Evolutionary conservation across 352 stramenopile species (phyloP).

Genomic region (Globisporangium spiculum): DNA sequence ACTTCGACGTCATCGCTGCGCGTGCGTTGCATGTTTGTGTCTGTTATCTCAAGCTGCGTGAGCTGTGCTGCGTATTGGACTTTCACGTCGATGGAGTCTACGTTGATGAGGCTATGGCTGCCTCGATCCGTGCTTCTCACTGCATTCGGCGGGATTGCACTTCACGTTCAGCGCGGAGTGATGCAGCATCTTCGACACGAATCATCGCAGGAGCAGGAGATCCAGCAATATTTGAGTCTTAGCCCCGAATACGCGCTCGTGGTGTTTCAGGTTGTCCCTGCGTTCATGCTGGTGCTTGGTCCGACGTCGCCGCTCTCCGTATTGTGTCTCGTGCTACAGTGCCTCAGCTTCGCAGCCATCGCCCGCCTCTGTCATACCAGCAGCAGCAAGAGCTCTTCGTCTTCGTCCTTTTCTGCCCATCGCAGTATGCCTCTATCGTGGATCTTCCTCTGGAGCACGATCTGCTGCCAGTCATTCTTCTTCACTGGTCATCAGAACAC

Average conservation of each 20-base stretch:
- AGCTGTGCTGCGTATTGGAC: conserved; percentile 51
- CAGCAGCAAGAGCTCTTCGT: neutral
- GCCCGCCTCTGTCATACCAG: neutral
- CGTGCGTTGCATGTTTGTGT: conserved; percentile 21
- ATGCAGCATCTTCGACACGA: neutral
- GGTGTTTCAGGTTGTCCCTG: conserved; percentile 38
- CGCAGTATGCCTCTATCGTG: conserved; percentile 25
- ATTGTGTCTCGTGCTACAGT: conserved; percentile 41
- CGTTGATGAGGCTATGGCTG: conserved; percentile 52
- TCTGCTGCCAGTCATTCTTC: conserved; percentile 79
- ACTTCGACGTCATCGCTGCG: conserved; percentile 11
- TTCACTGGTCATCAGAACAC: conserved; percentile 86
- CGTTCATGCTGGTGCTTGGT: conserved; percentile 62
- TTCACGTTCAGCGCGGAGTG: conserved; percentile 8
- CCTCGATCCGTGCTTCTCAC: conserved; percentile 51
- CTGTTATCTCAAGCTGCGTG: conserved; percentile 24
- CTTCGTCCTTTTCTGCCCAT: neutral
- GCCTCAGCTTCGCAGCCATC: conserved; percentile 41
- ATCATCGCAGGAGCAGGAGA: neutral
- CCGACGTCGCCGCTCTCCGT: conserved; percentile 60
- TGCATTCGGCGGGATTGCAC: conserved; percentile 21
- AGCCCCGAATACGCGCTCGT: conserved; percentile 28
- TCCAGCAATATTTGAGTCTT: neutral
- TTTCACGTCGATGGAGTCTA: conserved; percentile 30
- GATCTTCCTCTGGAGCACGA: conserved; percentile 55